Evolutionary conservation across 2,329 filamentous ascomycete species (phyloP), one percentile per base, ranked within the genome.

Genomic region (Neofusicoccum laricinum): DNA sequence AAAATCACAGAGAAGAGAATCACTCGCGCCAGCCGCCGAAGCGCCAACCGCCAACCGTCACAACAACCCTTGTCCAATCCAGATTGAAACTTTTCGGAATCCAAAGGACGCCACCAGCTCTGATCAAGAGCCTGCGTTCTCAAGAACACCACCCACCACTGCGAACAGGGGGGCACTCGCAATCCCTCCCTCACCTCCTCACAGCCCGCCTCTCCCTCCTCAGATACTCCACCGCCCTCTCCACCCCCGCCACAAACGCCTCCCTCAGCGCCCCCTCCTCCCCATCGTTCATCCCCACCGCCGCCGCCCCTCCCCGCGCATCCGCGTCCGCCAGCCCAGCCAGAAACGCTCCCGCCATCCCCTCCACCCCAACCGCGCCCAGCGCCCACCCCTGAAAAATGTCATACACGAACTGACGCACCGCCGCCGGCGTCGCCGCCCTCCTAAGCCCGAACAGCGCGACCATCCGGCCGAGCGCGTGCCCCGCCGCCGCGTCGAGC

Each of bases 201-300:
- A 15, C 40, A 3, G 15, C 14, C 3, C 58, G 4, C 8, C 58
- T n/a, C 12, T 49, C 58, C 45, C n/a, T 50, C n/a, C 2, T 15
- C 40, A 59, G 17, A 6, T 21, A 25, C 2, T 10, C 0, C 41
- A 21, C 14, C 1, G 55, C 41, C 12, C 41, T 25, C 12, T 25
- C n/a, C 5, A 46, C 55, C 2, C 55, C 55, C 1, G 5, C 1
- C 2, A 78, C 4, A 10, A 59, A 59, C 12, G 40, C 55, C 17
- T 12, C 40, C 25, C 14, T 17, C 25, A 45, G 17, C 1, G 3
- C 40, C 1, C 32, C 25, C 3, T 58, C 40, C n/a, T 51, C 49
- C 1, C 8, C n/a, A 2, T 58, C 53, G 5, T 19, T 40, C 10
- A 58, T 1, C 3, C 34, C 40, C 3, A 58, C n/a, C 1, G 34